These are phyloP conservation scores for Populus hybrid DNA, from an alignment of 441 rosid genomes.

Conservation along the genomic window DNA sequence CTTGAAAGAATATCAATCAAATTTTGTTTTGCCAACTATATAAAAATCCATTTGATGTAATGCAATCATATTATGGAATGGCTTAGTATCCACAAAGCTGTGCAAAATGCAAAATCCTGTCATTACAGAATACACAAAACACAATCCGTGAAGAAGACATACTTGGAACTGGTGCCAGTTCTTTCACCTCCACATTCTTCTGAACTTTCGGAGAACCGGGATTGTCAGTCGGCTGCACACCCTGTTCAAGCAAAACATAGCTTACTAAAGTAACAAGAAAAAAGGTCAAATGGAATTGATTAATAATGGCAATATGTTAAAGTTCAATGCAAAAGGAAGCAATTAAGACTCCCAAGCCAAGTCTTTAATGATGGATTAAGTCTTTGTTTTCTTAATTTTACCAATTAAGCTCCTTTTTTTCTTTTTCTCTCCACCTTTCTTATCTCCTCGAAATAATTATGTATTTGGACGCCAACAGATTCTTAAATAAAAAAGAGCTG, in stretches of 20 bases:
- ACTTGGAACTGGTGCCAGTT: slow-evolving; percentile 40
- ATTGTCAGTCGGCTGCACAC: slow-evolving; percentile 38
- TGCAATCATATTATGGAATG: not conserved
- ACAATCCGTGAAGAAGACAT: slow-evolving; percentile 16
- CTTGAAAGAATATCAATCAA: not conserved
- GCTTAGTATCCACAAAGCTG: not conserved
- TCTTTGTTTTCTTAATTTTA: not conserved
- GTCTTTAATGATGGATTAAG: not conserved
- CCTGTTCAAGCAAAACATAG: slow-evolving; percentile 35
- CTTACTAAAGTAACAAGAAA: not conserved
- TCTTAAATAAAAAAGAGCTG: not conserved
- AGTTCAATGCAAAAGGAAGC: not conserved
- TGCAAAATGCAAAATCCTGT: not conserved
- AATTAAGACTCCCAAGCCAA: not conserved
- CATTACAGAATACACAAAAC: not conserved
- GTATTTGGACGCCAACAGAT: too few relatives aligned
- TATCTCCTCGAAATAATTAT: too few relatives aligned
- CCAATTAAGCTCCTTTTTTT: too few relatives aligned
- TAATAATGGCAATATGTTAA: not conserved
- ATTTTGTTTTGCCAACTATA: not conserved
- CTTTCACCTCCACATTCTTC: slow-evolving; percentile 42
- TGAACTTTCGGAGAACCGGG: slow-evolving; percentile 47
- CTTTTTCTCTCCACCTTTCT: too few relatives aligned
- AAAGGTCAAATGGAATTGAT: not conserved
- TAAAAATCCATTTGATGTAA: not conserved